Conservation (phyloP, 169 alveolate species). For the Sarcocystis neurona region DNA sequence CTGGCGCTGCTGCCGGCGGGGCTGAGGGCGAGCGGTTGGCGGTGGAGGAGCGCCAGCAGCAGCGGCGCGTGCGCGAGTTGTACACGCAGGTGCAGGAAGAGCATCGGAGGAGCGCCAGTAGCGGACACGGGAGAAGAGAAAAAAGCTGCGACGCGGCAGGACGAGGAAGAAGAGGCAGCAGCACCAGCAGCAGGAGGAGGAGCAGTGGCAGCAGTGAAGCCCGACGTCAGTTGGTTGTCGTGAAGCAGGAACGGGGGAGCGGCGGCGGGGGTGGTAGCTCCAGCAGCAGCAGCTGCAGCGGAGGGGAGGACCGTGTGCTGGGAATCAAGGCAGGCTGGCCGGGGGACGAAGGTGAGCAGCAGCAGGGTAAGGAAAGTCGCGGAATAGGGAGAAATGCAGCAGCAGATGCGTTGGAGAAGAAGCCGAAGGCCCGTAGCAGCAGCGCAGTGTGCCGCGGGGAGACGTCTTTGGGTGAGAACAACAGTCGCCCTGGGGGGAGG, state of each 20-base stretch:
- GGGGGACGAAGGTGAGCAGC: conserved; percentile 2
- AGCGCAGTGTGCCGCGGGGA: too few relatives aligned
- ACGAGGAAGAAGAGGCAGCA: too few relatives aligned
- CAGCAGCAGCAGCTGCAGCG: conserved; percentile 14
- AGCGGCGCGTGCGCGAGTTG: conserved; percentile 13
- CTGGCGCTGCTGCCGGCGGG: conserved; percentile 26
- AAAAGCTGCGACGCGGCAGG: too few relatives aligned
- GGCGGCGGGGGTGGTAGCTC: neutral
- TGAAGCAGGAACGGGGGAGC: neutral
- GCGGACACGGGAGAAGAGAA: too few relatives aligned
- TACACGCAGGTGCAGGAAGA: too few relatives aligned
- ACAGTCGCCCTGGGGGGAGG: neutral
- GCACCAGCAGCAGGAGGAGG: too few relatives aligned
- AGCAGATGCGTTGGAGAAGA: too few relatives aligned
- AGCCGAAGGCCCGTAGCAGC: too few relatives aligned
- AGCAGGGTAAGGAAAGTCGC: too few relatives aligned
- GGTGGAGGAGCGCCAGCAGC: conserved; percentile 8
- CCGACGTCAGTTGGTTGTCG: neutral
- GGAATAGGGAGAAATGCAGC: too few relatives aligned
- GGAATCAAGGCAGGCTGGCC: neutral
- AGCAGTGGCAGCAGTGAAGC: neutral
- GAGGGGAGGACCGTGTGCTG: neutral
- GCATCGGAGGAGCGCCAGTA: too few relatives aligned
- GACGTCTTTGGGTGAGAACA: too few relatives aligned
- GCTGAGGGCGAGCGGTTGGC: neutral